Evolutionary conservation across 2,329 filamentous ascomycete species (phyloP), one percentile per base, ranked within the genome.

Genomic region (Fusarium zealandicum): DNA sequence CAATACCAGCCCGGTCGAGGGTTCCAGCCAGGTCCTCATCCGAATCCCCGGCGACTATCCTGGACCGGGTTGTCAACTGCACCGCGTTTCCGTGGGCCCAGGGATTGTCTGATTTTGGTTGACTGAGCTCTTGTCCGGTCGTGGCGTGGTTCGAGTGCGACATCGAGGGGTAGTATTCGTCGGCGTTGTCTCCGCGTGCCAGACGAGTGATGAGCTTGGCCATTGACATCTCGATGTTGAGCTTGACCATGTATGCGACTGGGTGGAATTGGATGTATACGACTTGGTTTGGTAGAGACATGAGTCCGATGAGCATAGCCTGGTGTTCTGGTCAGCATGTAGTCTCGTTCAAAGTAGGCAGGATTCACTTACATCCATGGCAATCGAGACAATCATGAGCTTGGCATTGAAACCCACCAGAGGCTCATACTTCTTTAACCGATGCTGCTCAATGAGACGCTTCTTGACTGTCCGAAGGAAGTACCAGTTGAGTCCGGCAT

Each of bases 211-310:
- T 82, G n/a, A 82, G 75, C 10, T 76, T 75, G 30, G 80, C 79
- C 79, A 82, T 81, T 11, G 75, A 76, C 74, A 82, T 77, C 65
- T 82, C 80, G 56, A 82, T 82, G 61, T 82, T 79, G 35, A 82
- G 75, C 51, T 82, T 82, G 51, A 82, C 78, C 30, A 81, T 73
- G 61, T 82, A 82, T 4, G 77, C 78, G 8, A 82, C 72, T 1
- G 80, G 79, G 50, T 82, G 79, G 63, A 82, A 80, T 57, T 81
- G 79, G 31, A 81, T 76, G 56, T 79, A 72, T n/a, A 74, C 70
- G 14, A 64, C 53, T 53, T 72, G 69, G 40, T 74, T 73, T 0
- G 68, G 66, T 0, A 72, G 51, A 4, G 62, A 73, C 70, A 73
- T 73, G 7, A 71, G 65, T 2, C 70, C 71, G 13, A 73, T 72